Base-by-base conservation (phyloP, 2,329 filamentous ascomycete genomes). In the Nigrospora osmanthi region DNA sequence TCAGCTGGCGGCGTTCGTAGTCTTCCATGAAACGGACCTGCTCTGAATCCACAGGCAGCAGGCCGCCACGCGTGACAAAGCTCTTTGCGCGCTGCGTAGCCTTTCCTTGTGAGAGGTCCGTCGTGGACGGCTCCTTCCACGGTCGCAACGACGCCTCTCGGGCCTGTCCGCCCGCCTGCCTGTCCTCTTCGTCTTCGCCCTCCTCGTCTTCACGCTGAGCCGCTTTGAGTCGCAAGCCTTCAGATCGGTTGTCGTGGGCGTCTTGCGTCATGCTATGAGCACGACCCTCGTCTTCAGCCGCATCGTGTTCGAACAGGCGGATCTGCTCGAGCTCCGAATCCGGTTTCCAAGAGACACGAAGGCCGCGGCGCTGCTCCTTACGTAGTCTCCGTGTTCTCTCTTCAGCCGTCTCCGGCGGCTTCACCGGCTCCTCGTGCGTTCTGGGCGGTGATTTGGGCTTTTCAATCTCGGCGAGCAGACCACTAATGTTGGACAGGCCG, bases 301-400 rank as follows among this genome's bases (percentile, higher is more conserved):
- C 80, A 49, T 88, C 83, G 54, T 87, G 85, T 44, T 81, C 79
- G 64, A 90, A 89, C 41, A 82, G 68, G 50, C 78, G 77, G 44
- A 88, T 69, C 52, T 86, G 70, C 2, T 81, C 81, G 30, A 91
- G 71, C 30, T 80, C 76, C 15, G 75, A 68, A 41, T 84, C 85
- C 0, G 80, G 73, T 57, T 83, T 86, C 73, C 85, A 91, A 7
- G 68, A 75, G 6, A 91, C 87, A 12, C 81, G 76, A 17, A 89
- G 68, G 50, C 84, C 80, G 33, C 84, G 76, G 40, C 86, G 76
- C 47, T 79, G 74, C 58, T 89, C 85, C 56, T 88, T 89, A 33
- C 85, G 79, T 5, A 88, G 67, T 11, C 87, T 78, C 55, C 80
- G 85, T 2, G 72, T 68, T 54, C 73, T 81, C 58, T 88, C 76